Base-by-base conservation (phyloP, 805 yeast species). In the Saccharomycopsis lassenensis region DNA sequence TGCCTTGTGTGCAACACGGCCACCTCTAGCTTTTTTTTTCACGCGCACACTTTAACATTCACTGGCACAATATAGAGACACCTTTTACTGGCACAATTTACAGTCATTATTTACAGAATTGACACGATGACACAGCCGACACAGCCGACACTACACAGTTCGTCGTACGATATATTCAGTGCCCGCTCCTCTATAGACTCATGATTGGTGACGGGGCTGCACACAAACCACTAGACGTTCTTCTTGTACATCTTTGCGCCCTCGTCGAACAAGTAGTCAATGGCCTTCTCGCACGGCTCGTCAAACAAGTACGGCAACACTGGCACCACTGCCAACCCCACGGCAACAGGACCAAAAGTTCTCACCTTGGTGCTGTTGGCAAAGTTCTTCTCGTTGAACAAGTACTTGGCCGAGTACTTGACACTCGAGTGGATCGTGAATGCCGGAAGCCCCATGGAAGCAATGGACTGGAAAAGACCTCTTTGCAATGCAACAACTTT, bases 381-480 rank as follows among this genome's bases (percentile, higher is more conserved):
- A 35, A 68, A 54, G 52, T 75, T 73, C 53, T 75, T 75, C 41
- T 54, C 49, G 17, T 24, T 43, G 31, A 43, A 43, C 53, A 83
- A 72, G 21, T 74, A 57, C 15, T 59, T 38, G 2, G 83, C 76
- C 1, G 85, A 72, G 51, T 81, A 80, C 46, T 77, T 66, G 27
- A 82, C 94, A 4, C 77, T 62, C 2, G 80, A 66, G 53, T 82
- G 94, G 48, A 82, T 82, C 4, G 94, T 82, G 55, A 81, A 74
- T 2, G 93, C 93, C 7, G 94, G 94, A 28, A 82, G 63, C 11
- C 83, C 89, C 91, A 82, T 83, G 30, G 84, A 74, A 2, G 94
- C 94, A 44, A 83, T 64, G 45, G 79, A 65, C 56, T 82, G 94
- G 61, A 82, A 82, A 18, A 81, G 48, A n/a, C 82, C 86, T 53